These are phyloP conservation scores for Paraphaeosphaeria sporulosa DNA, from an alignment of 2,329 filamentous ascomycete species.

Conservation along the genomic window DNA sequence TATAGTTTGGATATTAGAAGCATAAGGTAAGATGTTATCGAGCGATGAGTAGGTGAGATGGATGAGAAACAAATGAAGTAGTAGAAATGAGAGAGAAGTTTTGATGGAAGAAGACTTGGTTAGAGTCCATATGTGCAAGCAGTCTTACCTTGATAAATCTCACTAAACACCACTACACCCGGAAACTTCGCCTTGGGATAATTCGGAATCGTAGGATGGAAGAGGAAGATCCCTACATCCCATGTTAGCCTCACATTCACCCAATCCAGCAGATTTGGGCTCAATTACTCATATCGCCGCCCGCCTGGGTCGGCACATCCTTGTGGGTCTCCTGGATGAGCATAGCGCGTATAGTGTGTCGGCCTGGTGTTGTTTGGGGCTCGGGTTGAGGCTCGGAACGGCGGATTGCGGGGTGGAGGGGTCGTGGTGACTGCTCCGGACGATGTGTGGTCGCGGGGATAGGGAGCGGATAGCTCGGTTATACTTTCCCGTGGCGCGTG, in stretches of 20 bases:
- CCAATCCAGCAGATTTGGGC: constrained; percentile 3
- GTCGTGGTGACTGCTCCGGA: constrained; percentile 8
- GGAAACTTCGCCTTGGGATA: constrained; percentile 92
- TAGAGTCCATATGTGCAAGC: not conserved
- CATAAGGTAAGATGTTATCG: not conserved
- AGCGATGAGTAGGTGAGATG: not conserved
- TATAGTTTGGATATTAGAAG: not conserved
- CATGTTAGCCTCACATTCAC: constrained; percentile 3
- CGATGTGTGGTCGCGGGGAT: not conserved
- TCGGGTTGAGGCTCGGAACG: constrained; percentile 9
- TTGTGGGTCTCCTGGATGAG: constrained; percentile 65
- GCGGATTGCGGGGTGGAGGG: constrained; percentile 16
- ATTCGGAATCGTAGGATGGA: constrained; percentile 82
- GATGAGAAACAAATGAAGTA: not conserved
- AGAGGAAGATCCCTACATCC: constrained; percentile 79
- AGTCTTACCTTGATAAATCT: constrained; percentile 87
- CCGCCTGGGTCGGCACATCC: constrained; percentile 67
- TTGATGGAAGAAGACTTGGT: not conserved
- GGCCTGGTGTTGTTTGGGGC: constrained; percentile 6
- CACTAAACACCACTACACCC: constrained; percentile 86
- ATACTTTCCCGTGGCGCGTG: not conserved
- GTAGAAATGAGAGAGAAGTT: not conserved
- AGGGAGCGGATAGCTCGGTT: constrained; percentile 2
- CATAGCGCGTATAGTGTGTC: constrained; percentile 51
- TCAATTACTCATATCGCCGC: constrained; percentile 65